These are phyloP conservation scores for Xylaria curta DNA, from an alignment of 495 filamentous ascomycete species.

Conservation along the genomic window DNA sequence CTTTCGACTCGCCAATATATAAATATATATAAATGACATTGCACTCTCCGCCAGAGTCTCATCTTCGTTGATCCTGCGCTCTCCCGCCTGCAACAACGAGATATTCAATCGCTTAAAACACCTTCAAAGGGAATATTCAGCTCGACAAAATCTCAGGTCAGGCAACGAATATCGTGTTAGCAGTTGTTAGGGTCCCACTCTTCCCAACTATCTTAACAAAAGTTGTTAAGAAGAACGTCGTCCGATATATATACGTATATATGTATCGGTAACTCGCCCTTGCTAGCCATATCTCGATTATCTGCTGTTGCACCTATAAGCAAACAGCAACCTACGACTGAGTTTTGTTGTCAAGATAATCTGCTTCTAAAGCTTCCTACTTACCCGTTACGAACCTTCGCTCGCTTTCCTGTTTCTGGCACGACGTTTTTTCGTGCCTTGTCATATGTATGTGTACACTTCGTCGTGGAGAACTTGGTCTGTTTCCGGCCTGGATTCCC, in stretches of 20 bases:
- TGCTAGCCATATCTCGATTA: constrained; percentile 28
- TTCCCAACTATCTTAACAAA: background rate
- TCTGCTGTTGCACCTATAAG: constrained; percentile 31
- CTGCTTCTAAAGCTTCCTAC: constrained; percentile 33
- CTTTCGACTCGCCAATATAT: constrained; percentile 10
- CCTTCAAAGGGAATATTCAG: constrained; percentile 38
- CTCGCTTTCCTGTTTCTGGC: constrained; percentile 48
- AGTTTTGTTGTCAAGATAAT: constrained; percentile 32
- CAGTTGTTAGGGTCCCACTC: background rate
- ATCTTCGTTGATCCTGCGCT: constrained; percentile 36
- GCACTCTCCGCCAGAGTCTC: constrained; percentile 30
- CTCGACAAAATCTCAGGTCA: constrained; percentile 29
- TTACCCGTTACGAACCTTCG: constrained; percentile 39
- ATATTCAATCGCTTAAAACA: constrained; percentile 47
- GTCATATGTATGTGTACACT: constrained; percentile 45
- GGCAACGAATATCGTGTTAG: constrained; percentile 13
- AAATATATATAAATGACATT: constrained; percentile 32
- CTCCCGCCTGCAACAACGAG: constrained; percentile 37
- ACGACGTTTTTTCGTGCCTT: constrained; percentile 43
- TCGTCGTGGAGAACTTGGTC: background rate
- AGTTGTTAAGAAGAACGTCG: constrained; percentile 11
- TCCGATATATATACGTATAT: constrained; percentile 9
- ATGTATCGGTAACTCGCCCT: constrained; percentile 36
- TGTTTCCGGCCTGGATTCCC: background rate
- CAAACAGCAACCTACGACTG: constrained; percentile 29